Conservation (phyloP, 2,329 filamentous ascomycete species). For the Talaromyces sp. region DNA sequence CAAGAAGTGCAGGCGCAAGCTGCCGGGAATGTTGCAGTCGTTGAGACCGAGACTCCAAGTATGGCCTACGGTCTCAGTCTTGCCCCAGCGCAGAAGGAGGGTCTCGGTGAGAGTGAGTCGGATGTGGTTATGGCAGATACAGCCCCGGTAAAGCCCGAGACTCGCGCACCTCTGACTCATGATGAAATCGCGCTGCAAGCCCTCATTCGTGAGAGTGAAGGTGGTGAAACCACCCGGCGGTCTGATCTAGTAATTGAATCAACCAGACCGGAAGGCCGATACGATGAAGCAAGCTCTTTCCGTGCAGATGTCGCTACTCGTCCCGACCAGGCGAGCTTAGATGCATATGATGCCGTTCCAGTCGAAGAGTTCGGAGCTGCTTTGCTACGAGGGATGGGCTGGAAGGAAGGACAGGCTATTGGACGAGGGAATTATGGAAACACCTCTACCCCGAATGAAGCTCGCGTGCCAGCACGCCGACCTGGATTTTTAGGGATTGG, state of each 20-base stretch:
- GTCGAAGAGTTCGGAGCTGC: conserved; percentile 94
- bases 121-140: conserved; percentile 31
- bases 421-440: conserved; percentile 53
- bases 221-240: conserved; percentile 36
- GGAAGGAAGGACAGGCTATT: conserved; percentile 67
- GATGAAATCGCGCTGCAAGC: conserved; percentile 65
- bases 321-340: conserved; percentile 70
- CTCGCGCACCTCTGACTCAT: conserved; percentile 46
- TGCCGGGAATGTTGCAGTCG: conserved; percentile 35
- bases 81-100: conserved; percentile 27
- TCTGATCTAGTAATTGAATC: conserved; percentile 54
- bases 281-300: conserved; percentile 58
- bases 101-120: conserved; percentile 22
- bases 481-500: conserved; percentile 83
- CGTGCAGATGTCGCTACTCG: conserved; percentile 65
- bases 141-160: conserved; percentile 25
- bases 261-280: conserved; percentile 24
- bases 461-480: conserved; percentile 64
- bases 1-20: conserved; percentile 52
- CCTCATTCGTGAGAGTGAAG: conserved; percentile 55
- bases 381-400: conserved; percentile 88
- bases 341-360: conserved; percentile 82
- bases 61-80: conserved; percentile 55
- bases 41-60: conserved; percentile 51
- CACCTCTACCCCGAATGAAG: conserved; percentile 46